Evolutionary conservation across 2,329 filamentous ascomycete species (phyloP), one percentile per base, ranked within the genome.

Genomic region (Cladosporium sphaerospermum): DNA sequence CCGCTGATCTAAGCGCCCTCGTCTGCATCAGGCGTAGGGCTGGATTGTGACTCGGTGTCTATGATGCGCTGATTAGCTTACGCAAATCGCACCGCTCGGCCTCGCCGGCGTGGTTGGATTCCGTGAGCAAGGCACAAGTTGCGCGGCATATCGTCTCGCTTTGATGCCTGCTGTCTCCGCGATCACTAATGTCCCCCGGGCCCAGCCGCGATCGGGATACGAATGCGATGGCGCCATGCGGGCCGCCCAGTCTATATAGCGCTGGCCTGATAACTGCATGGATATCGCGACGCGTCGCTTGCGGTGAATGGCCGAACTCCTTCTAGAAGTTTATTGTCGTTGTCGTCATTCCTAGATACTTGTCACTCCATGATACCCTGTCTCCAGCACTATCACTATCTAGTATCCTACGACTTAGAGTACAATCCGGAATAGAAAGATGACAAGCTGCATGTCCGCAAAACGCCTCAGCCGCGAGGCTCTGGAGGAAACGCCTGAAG

Each of bases 191-290:
- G 23, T 28, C 23, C 7, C 2, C 23, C 42, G 42, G 42, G 10
- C 31, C 14, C 42, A 19, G 11, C 42, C 42, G 42, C 42, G 42
- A 44, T 44, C 42, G 19, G 16, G 32, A 23, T 34, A 18, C 13
- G 31, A 39, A 40, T 37, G 42, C 32, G 34, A 51, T 51, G 48
- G 48, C 48, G 48, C 48, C 48, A 51, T 51, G 36, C 36, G 48
- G 48, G 39, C 48, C 48, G 48, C 48, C 16, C 16, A 44, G 40
- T 51, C n/a, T 51, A 28, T 43, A 43, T 51, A 51, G 48, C 40
- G 48, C 48, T 51, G 48, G 48, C 48, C 48, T 31, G 48, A 51
- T 51, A 51, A 51, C 33, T 14, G 39, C 48, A 44, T 51, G 48
- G 31, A 28, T 39, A 32, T 28, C 31, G 32, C 19, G 14, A 18